Evolutionary conservation across 495 filamentous ascomycete species (phyloP), one percentile per base, ranked within the genome.

Genomic region (Hypomontagnella monticulosa): DNA sequence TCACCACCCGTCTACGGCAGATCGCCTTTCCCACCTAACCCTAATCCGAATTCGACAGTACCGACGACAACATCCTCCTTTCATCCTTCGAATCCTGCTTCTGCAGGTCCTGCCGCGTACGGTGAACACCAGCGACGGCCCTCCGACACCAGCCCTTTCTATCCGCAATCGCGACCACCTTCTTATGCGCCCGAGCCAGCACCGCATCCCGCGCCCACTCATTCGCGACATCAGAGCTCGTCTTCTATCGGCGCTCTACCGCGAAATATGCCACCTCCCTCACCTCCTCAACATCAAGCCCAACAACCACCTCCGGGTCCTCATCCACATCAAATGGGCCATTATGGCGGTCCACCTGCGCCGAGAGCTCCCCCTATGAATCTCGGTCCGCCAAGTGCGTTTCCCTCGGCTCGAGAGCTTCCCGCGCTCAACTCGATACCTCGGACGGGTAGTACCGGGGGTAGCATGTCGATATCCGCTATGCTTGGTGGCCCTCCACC

Each of bases 381-480:
- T 23, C 78, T 84, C 14, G 79, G 83, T n/a, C 84, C 80, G 32
- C 79, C 83, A 3, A 78, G 73, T 14, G 66, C 80, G 5, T 83
- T 85, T 63, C 78, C 81, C 0, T 74, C 80, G 37, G 76, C 76
- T 36, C 83, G 85, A 48, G 84, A 87, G 54, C 78, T 87, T 15
- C 85, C 85, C 23, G 76, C 82, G 2, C 65, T 85, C 37, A 78
- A 80, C 62, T 75, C 84, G 4, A 72, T 85, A 20, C 66, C 79
- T 6, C 76, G 83, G 57, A 75, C 78, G 4, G 73, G 67, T 8
- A 75, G 71, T 48, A 74, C 77, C 8, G 86, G 87, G 11, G 90
- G 90, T 76, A 91, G 90, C 80, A 98, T 99, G 95, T 96, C 95
- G 16, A 99, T 99, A 70, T 95, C 92, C 7, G 91, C 95, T 16